These are phyloP conservation scores for Tylopilus sp. DNA, from an alignment of 768 basidiomycete species.

Conservation along the genomic window DNA sequence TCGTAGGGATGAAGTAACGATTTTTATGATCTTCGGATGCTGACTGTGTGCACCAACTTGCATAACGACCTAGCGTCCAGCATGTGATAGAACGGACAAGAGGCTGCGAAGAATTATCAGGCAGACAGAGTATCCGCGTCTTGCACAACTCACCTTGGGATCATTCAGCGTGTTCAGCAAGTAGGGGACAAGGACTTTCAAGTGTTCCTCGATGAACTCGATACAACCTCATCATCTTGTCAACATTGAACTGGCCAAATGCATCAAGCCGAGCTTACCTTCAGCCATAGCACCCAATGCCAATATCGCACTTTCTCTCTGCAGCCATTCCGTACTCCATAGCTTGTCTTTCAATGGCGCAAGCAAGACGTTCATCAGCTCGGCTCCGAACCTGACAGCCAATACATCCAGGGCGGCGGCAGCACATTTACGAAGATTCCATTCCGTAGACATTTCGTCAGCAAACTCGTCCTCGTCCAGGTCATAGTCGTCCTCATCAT, in stretches of 20 bases:
- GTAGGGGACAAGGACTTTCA: slow-evolving; percentile 91
- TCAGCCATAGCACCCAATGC: slow-evolving; percentile 98
- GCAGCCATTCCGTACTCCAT: slow-evolving; percentile 90
- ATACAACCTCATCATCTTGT: slow-evolving; percentile 72
- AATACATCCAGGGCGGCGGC: slow-evolving; percentile 97
- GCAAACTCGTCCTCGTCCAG: slow-evolving; percentile 84
- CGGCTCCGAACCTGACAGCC: slow-evolving; percentile 88
- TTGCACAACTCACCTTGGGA: slow-evolving; percentile 62
- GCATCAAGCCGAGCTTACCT: slow-evolving; percentile 48
- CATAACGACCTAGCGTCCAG: slow-evolving; percentile 99
- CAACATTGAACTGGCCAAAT: neutral
- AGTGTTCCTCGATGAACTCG: slow-evolving; percentile 90
- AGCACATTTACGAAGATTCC: slow-evolving; percentile 98
- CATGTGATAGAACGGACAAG: slow-evolving; percentile 98
- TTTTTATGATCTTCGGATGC: slow-evolving; percentile 84
- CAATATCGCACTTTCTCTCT: slow-evolving; percentile 92
- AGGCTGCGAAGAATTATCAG: slow-evolving; percentile 49
- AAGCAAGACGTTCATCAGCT: slow-evolving; percentile 84
- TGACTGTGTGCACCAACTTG: slow-evolving; percentile 92
- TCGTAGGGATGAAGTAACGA: slow-evolving; percentile 91
- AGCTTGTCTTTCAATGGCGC: slow-evolving; percentile 90
- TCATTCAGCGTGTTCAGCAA: slow-evolving; percentile 88
- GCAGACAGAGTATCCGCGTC: neutral
- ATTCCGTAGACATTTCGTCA: slow-evolving; percentile 96
- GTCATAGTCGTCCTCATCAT: slow-evolving; percentile 86